phyloP scores from a whole-genome alignment of 2,329 filamentous ascomycete species.

The Neonectria punicea region DNA sequence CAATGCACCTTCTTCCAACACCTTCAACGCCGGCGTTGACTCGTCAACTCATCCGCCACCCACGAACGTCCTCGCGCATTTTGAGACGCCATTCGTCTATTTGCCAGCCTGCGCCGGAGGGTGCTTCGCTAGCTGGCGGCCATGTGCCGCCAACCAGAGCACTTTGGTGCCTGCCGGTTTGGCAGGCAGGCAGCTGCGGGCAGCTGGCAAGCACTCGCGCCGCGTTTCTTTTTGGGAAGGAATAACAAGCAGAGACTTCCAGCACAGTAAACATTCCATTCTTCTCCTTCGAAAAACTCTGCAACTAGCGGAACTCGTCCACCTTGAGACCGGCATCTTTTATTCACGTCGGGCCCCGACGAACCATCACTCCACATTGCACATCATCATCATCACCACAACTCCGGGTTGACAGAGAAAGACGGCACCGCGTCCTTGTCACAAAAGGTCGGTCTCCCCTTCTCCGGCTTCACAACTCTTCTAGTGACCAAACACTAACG shows the following conservation, averaged over 20 bases:
- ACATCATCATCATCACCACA: too few species aligned
- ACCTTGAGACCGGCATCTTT: background rate
- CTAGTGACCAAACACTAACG: background rate
- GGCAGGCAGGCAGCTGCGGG: conserved; percentile 7
- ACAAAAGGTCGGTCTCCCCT: background rate
- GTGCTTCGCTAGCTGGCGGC: background rate
- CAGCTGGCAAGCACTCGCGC: conserved; percentile 13
- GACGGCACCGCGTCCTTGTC: background rate
- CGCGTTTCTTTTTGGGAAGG: background rate
- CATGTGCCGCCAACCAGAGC: background rate
- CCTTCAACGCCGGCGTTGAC: background rate
- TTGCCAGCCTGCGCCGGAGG: conserved; percentile 14
- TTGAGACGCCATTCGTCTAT: background rate
- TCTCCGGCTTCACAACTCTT: background rate
- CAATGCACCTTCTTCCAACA: background rate
- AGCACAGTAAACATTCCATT: background rate
- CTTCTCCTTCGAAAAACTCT: background rate
- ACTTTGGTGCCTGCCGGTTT: conserved; percentile 7
- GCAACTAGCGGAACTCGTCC: background rate
- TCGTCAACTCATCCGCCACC: background rate
- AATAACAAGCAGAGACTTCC: background rate
- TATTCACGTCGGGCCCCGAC: background rate
- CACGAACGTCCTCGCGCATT: background rate
- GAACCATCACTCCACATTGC: background rate
- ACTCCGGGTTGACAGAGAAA: too few species aligned